Evolutionary conservation across 805 yeast species (phyloP).

Genomic region (Candida vaughaniae): DNA sequence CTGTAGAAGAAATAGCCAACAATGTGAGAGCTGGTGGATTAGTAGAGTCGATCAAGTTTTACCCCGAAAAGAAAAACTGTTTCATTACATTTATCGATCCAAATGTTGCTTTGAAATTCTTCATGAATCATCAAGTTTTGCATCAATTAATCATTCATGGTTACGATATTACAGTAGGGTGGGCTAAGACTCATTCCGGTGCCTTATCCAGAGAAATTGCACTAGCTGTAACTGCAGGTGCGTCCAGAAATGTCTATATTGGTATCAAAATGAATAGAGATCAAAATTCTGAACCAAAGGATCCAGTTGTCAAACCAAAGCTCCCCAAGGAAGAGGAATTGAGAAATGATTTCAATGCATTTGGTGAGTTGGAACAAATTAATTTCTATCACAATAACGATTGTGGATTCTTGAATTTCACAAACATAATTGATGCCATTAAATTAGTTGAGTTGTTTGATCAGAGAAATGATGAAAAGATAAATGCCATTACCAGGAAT

Average conservation of each 20-base stretch:
- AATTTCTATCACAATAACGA: constrained; percentile 66
- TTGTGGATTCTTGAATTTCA: constrained; percentile 75
- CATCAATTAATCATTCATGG: constrained; percentile 64
- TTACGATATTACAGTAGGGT: constrained; percentile 61
- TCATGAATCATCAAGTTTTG: constrained; percentile 52
- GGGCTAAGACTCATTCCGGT: constrained; percentile 70
- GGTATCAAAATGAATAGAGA: constrained; percentile 47
- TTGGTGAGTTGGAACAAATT: constrained; percentile 76
- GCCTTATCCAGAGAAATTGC: constrained; percentile 55
- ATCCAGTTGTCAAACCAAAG: constrained; percentile 12
- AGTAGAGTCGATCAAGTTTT: constrained; percentile 54
- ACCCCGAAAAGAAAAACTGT: constrained; percentile 56
- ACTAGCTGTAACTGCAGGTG: constrained; percentile 68
- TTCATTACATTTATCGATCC: constrained; percentile 70
- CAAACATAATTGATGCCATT: constrained; percentile 62
- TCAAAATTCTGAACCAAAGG: constrained; percentile 11
- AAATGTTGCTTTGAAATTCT: constrained; percentile 64
- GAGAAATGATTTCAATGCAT: constrained; percentile 57
- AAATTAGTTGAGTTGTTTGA: constrained; percentile 61
- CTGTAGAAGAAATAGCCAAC: constrained; percentile 73
- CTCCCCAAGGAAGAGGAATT: constrained; percentile 47
- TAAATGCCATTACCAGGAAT: constrained; percentile 37
- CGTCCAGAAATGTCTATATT: constrained; percentile 74
- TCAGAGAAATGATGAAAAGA: constrained; percentile 22
- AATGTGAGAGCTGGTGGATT: constrained; percentile 74